Conservation (phyloP, 208 protist species). For the Leishmania martiniquensis region DNA sequence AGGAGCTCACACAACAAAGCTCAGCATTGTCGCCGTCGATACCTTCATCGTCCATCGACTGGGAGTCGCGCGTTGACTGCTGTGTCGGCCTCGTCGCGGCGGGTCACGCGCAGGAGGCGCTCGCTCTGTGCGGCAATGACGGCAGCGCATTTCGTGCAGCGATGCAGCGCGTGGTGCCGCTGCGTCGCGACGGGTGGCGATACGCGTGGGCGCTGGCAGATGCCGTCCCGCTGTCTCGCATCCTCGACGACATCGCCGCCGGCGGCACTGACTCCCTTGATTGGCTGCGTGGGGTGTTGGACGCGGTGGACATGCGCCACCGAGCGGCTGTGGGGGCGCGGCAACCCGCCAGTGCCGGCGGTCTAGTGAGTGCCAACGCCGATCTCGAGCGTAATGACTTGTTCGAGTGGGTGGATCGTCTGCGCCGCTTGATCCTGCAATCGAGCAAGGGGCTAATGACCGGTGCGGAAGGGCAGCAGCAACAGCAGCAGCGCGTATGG, state of each 20-base stretch:
- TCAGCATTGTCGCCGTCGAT: neutral
- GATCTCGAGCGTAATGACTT: conserved; percentile 1
- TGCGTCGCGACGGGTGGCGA: conserved; percentile 34
- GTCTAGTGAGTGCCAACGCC: neutral
- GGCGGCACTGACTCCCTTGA: conserved; percentile 4
- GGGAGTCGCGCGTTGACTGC: conserved; percentile 38
- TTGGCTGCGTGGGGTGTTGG: conserved; percentile 33
- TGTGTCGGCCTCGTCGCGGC: conserved; percentile 39
- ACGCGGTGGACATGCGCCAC: conserved; percentile 19
- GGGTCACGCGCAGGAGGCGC: conserved; percentile 32
- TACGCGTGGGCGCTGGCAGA: conserved; percentile 35
- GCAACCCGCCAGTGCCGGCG: neutral
- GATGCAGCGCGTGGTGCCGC: conserved; percentile 20
- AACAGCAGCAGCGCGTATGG: conserved; percentile 2
- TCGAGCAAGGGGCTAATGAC: neutral
- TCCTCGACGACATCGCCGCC: conserved; percentile 6
- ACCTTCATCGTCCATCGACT: conserved; percentile 10
- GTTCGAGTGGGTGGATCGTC: conserved; percentile 29
- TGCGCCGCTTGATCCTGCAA: conserved; percentile 9
- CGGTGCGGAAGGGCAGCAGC: neutral
- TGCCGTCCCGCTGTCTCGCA: conserved; percentile 24
- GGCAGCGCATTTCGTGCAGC: conserved; percentile 27
- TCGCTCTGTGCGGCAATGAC: conserved; percentile 33
- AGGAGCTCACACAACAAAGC: conserved; percentile 25
- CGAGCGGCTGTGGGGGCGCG: conserved; percentile 9